Evolutionary conservation across 768 basidiomycete genomes (phyloP), one percentile per base, ranked within the genome.

Genomic region (Leccinum sublutescens): DNA sequence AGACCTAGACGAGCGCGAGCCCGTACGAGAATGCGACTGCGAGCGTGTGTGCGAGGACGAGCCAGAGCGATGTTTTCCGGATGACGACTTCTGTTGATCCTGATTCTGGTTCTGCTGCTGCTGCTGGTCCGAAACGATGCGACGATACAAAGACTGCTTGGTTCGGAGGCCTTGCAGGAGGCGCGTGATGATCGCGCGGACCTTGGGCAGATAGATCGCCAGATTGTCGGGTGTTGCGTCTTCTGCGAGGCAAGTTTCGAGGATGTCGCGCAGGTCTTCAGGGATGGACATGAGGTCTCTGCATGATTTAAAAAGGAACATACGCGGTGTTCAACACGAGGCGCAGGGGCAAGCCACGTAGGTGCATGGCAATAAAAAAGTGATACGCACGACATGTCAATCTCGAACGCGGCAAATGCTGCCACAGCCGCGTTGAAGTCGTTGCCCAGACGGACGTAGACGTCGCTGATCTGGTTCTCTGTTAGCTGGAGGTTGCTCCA

Each of bases 401-500:
- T 95, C 61, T 87, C 86, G 64, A 88, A 93, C 12, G 82, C 78
- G 2, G 83, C 82, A 71, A 99, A 99, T 1, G 95, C 93, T 55
- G 88, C 84, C 40, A 95, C 92, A 10, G 95, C 95, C 15, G 85
- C 84, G 70, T 98, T 98, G 79, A 99, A 98, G 71, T 97, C 95
- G 74, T 98, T 98, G 23, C 97, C 97, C 23, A 99, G 80, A 56
- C 87, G 85, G 55, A 99, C 97, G 74, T 99, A 99, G 55, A 97
- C 91, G 74, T 98, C 93, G 80, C 95, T 97, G 70, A 99, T 94
- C 64, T 91, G 80, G 47, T 74, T 76, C 70, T 96, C 94, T 57
- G 85, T 79, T 66, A 89, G 81, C 66, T 85, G 80, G 60, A 82
- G 74, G 59, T 79, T 79, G 72, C 90, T 91, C 94, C 94, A 97